Evolutionary conservation across 139 green algal genomes (phyloP).

Genomic region (Tetraselmis chui): DNA sequence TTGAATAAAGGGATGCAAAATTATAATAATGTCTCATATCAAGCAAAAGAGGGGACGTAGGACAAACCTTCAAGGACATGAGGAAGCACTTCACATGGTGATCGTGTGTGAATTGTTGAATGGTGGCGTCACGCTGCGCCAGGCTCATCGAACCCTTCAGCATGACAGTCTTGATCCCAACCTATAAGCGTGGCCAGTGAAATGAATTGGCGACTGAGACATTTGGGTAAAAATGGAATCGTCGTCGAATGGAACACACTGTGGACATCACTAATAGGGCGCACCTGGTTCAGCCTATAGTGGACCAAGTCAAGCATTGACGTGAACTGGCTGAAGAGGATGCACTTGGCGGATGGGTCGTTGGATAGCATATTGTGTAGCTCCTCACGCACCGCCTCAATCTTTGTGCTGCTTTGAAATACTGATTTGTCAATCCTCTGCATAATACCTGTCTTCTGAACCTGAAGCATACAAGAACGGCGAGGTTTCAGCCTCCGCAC

Average conservation of each 20-base stretch:
- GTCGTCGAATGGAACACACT: background rate
- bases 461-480: no score
- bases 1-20: no score
- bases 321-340: conserved; percentile 95
- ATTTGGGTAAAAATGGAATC: background rate
- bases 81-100: conserved; percentile 59
- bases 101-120: conserved; percentile 72
- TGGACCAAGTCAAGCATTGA: conserved; percentile 83
- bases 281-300: conserved; percentile 67
- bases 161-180: conserved; percentile 65
- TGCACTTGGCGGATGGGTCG: conserved; percentile 73
- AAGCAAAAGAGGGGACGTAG: no score
- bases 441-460: conserved; percentile 64
- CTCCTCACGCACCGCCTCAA: conserved; percentile 62
- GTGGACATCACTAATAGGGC: no score
- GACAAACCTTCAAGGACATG: conserved; percentile 72
- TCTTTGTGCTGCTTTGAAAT: conserved; percentile 88
- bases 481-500: no score
- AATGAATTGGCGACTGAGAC: background rate
- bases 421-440: conserved; percentile 45
- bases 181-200: no score
- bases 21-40: no score
- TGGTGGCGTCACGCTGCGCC: conserved; percentile 59
- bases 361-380: conserved; percentile 51
- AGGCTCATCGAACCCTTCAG: conserved; percentile 81